Conservation (phyloP, 2,329 filamentous ascomycete genomes). For the Pseudogymnoascus sp. region DNA sequence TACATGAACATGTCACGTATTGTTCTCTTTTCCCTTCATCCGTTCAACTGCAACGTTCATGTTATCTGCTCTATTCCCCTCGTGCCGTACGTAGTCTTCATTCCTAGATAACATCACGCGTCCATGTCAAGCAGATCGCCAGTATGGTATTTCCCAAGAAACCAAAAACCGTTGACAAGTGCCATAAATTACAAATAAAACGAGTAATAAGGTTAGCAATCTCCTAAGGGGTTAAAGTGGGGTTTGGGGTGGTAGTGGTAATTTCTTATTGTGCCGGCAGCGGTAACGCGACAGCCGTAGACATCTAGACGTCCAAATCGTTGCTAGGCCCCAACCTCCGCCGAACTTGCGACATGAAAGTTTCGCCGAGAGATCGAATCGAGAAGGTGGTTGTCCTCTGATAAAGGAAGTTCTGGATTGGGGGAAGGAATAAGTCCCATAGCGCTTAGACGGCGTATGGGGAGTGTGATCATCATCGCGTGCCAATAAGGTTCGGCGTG, state of each 20-base stretch:
- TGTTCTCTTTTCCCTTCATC: not conserved
- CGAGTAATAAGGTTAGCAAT: not conserved
- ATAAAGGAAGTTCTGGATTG: not conserved
- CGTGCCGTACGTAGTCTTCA: not conserved
- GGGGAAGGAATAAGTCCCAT: not conserved
- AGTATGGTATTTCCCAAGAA: not conserved
- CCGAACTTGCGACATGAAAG: not conserved
- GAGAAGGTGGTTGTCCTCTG: conserved; percentile 1
- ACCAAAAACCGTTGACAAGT: not conserved
- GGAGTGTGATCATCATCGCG: not conserved
- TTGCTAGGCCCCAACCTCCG: not conserved
- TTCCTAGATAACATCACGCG: not conserved
- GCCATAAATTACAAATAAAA: not conserved
- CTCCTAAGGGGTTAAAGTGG: not conserved
- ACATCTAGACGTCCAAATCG: not conserved
- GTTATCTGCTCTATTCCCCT: not conserved
- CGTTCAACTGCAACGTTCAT: conserved; percentile 6
- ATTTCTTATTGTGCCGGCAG: conserved; percentile 1
- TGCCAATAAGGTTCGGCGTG: conserved; percentile 7
- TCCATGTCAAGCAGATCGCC: conserved; percentile 1
- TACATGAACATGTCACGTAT: conserved; percentile 3
- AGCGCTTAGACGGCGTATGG: not conserved
- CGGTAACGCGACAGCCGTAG: not conserved
- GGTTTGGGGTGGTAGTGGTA: not conserved
- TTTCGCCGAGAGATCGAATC: not conserved